Evolutionary conservation across 2,329 filamentous ascomycete species (phyloP), one percentile per base, ranked within the genome.

Genomic region (Penicillium thymicola): DNA sequence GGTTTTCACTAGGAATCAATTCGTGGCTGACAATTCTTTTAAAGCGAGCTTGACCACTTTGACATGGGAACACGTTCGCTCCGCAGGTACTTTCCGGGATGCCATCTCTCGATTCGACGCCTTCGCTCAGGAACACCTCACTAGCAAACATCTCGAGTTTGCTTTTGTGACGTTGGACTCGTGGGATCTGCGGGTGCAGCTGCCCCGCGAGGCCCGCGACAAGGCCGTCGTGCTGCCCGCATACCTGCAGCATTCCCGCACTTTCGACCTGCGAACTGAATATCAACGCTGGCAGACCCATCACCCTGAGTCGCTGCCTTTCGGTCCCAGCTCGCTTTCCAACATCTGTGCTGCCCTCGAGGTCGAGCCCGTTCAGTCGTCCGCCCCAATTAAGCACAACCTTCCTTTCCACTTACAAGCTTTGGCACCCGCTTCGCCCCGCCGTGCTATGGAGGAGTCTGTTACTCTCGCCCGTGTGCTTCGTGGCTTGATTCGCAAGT

Each of bases 241-340:
- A 10, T 99, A 99, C 76, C 85, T 99, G 58, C 94, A 99, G 79
- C 94, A 99, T 80, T 97, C 94, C 38, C 88, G 94, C 59, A 96
- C 93, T 56, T 99, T 97, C 73, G 94, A 97, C 73, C 85, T 99
- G 56, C 89, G 94, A 62, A 96, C 92, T 69, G 94, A 99, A 78
- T 99, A 99, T 75, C 92, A 97, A 79, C 86, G 92, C 73, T 99
- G 94, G 92, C 94, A 97, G 78, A 91, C 95, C 70, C 93, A 97
- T 76, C 94, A 99, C 71, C 94, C 94, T 38, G 94, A 99, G 79
- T 97, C 93, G 55, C 84, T 99, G 53, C 93, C 94, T 3, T 99
- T 97, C 71, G 94, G 93, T 18, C 93, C 94, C 48, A 96, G 91
- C 57, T 95, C 94, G 75, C 83, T 99, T 63, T 89, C 92, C 67